Base-by-base conservation (phyloP, 495 filamentous ascomycete species). In the Neurospora sp. region DNA sequence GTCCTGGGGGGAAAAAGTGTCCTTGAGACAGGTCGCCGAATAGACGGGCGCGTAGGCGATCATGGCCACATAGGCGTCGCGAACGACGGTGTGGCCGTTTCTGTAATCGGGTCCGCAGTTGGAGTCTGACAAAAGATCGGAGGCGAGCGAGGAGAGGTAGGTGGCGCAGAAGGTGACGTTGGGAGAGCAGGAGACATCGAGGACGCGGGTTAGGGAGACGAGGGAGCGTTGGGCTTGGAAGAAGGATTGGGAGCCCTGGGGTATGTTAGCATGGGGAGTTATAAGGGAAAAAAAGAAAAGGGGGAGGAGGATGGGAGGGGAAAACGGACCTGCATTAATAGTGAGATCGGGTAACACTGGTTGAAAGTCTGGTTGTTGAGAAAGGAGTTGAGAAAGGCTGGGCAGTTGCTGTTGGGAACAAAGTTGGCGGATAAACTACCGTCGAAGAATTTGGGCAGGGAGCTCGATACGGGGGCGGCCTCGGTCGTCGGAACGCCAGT, bases 31-130 rank as follows among this genome's bases (percentile, higher is more conserved):
- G 7, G 88, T 89, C 0, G 93, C 92, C n/a, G 84, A 85, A 81
- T 94, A 97, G 40, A 97, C 79, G 22, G 91, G 87, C 40, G 89
- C 83, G 78, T 94, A 95, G 18, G 93, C 91, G 71, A 91, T 84
- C 48, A 88, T 78, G 68, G 94, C 93, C n/a, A 89, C 77, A 4
- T 82, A 76, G 9, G 91, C 89, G 77, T 91, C 85, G 3, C 84
- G 75, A 59, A 98, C 93, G 38, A 91, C 78, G 1, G 91, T 87
- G 73, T 96, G 92, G 72, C 88, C 81, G 10, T 82, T 78, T 3
- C 81, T 65, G 78, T 89, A 93, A 78, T 98, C 96, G 44, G 84
- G 71, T 9, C 87, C 90, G 83, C 96, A 99, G 79, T 90, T 88
- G 65, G 89, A 80, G 3, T 75, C 31, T 35, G 31, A 35, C 31